These are phyloP conservation scores for Phascolomyces articulosus DNA, from an alignment of 371 early-diverging fungal species.

Conservation along the genomic window DNA sequence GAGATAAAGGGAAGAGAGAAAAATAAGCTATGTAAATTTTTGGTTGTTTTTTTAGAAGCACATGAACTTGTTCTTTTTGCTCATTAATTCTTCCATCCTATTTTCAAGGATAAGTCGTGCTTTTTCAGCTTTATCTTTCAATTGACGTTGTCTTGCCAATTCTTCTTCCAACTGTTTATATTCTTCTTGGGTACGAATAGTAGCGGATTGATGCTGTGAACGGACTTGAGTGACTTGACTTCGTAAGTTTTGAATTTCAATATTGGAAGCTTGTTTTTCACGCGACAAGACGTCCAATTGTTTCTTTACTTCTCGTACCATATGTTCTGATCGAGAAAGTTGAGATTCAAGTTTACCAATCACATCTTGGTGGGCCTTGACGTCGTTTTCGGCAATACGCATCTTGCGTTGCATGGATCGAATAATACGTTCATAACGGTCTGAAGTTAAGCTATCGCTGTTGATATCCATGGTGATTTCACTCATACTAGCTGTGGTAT, in stretches of 20 bases:
- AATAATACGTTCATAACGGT: conserved; percentile 50
- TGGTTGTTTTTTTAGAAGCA: conserved; percentile 37
- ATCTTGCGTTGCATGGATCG: conserved; percentile 46
- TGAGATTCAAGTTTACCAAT: conserved; percentile 48
- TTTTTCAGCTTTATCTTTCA: conserved; percentile 54
- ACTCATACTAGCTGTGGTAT: conserved; percentile 5
- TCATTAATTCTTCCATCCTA: conserved; percentile 54
- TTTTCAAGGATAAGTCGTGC: conserved; percentile 51
- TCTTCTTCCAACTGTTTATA: conserved; percentile 27
- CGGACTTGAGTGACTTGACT: conserved; percentile 39
- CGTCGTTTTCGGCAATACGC: conserved; percentile 42
- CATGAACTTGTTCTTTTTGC: conserved; percentile 55
- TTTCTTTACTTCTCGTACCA: conserved; percentile 40
- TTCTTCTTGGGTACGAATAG: conserved; percentile 4
- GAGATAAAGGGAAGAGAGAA: background rate
- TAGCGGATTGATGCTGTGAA: conserved; percentile 8
- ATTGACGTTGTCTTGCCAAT: conserved; percentile 32
- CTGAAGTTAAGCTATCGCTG: conserved; percentile 14
- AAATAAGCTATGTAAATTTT: too few relatives aligned
- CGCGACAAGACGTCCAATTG: conserved; percentile 41
- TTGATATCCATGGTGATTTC: background rate
- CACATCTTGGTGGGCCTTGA: conserved; percentile 49
- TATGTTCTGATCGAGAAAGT: conserved; percentile 37
- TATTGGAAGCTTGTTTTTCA: conserved; percentile 41
- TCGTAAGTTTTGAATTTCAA: conserved; percentile 47